A percentile compares a stretch with the other conserved stretches of the same genome.
Conservation (phyloP, 164 flowering plant genomes). For the Tetrastigma voinierianum region DNA sequence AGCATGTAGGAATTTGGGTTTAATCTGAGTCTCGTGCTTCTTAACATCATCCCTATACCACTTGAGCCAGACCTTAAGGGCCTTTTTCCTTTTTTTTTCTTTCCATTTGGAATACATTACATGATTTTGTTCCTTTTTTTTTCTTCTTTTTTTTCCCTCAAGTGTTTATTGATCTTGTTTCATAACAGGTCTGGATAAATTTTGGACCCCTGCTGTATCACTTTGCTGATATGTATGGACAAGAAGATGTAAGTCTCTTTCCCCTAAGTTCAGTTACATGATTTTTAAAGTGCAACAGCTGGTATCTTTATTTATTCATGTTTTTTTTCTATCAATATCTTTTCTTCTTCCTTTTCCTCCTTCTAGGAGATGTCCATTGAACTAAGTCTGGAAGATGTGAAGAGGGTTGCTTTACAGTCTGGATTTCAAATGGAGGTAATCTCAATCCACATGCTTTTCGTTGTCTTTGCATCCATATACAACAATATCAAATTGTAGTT, state of each 20-base stretch:
- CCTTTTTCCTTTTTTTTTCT: too few species aligned
- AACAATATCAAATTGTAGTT: slow-evolving; percentile 1
- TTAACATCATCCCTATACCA: too few species aligned
- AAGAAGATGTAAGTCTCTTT: slow-evolving; percentile 67
- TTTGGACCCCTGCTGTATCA: slow-evolving; percentile 97
- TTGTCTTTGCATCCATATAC: not conserved
- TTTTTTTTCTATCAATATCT: not conserved
- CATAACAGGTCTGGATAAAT: slow-evolving; percentile 88
- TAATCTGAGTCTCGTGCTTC: too few species aligned
- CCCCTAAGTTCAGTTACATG: not conserved
- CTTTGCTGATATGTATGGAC: slow-evolving; percentile 87
- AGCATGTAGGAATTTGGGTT: too few species aligned
- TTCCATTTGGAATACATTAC: too few species aligned
- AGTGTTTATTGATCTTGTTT: too few species aligned
- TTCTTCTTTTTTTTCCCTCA: too few species aligned
- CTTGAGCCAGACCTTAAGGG: too few species aligned
- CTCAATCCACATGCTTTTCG: not conserved
- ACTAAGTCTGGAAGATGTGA: slow-evolving; percentile 95
- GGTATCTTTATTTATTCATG: not conserved
- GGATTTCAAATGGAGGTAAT: slow-evolving; percentile 81
- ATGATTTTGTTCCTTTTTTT: too few species aligned
- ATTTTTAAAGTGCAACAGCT: not conserved
- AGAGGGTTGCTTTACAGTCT: slow-evolving; percentile 66
- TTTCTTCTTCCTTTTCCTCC: slow-evolving; percentile 1
- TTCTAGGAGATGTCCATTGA: slow-evolving; percentile 92